Evolutionary conservation across 371 early-diverging fungal species (phyloP).

Genomic region (Quaeritorhiza haematococci): DNA sequence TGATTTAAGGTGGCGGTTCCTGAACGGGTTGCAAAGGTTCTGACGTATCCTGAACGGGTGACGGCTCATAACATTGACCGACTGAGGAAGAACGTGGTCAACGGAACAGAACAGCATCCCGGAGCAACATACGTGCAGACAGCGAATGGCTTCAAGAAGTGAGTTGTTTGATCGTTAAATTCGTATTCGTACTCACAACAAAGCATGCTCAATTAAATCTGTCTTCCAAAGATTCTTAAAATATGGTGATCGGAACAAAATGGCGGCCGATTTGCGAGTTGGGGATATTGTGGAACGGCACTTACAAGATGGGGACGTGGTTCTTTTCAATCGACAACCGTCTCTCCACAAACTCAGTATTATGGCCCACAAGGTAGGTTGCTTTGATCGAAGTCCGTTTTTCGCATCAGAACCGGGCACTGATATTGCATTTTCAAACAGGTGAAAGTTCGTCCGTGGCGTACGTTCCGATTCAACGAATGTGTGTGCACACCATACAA

Average conservation of each 20-base stretch:
- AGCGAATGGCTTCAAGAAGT: conserved; percentile 52
- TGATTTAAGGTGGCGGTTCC: conserved; percentile 79
- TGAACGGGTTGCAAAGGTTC: conserved; percentile 85
- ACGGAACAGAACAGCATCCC: conserved; percentile 91
- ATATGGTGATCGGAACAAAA: conserved; percentile 65
- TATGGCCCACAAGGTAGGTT: conserved; percentile 91
- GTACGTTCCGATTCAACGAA: conserved; percentile 99
- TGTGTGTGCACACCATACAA: conserved; percentile 99
- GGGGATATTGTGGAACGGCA: conserved; percentile 99
- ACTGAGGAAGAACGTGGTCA: conserved; percentile 74
- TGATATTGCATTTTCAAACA: too few relatives aligned
- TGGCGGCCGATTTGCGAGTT: conserved; percentile 69
- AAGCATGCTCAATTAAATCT: conserved; percentile 1
- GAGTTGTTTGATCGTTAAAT: neutral
- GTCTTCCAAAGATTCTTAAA: conserved; percentile 59
- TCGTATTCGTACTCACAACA: neutral
- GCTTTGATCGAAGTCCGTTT: neutral
- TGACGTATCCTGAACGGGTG: conserved; percentile 98
- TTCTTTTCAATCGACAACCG: conserved; percentile 99
- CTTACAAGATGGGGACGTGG: conserved; percentile 92
- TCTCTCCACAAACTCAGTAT: conserved; percentile 98
- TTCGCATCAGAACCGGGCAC: too few relatives aligned
- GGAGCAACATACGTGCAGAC: conserved; percentile 90
- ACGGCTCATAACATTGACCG: conserved; percentile 82
- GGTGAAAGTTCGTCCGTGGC: conserved; percentile 91